Conservation (phyloP, 495 filamentous ascomycete genomes). For the Margaritispora aquatica region DNA sequence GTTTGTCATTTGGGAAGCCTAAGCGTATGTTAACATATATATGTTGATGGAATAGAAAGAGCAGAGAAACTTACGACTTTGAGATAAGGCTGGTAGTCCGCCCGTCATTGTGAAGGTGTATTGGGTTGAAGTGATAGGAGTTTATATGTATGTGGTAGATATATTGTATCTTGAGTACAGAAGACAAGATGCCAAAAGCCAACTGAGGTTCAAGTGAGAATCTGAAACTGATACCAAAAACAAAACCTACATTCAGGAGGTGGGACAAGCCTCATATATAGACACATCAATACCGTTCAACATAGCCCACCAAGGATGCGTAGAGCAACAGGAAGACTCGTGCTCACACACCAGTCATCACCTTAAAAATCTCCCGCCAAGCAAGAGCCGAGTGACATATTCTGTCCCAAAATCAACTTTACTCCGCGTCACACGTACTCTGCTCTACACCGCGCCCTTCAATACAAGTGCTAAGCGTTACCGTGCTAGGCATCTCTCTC, state of each 20-base stretch:
- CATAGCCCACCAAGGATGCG: too few relatives aligned
- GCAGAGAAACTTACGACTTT: slow-evolving; percentile 6
- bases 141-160: neutral
- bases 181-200: too few relatives aligned
- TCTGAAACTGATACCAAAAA: neutral
- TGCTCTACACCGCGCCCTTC: too few relatives aligned
- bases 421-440: neutral
- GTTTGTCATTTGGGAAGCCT: slow-evolving; percentile 15
- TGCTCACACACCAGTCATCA: neutral
- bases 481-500: too few relatives aligned
- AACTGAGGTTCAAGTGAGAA: neutral
- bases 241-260: neutral
- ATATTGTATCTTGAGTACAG: neutral
- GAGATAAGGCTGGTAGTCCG: slow-evolving; percentile 9
- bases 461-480: too few relatives aligned
- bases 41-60: neutral
- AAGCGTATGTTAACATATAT: neutral
- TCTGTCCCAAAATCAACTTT: neutral
- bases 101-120: slow-evolving; percentile 11
- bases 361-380: too few relatives aligned
- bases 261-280: slow-evolving; percentile 4
- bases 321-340: neutral
- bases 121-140: neutral
- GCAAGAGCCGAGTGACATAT: too few relatives aligned
- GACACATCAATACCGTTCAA: neutral